Conservation (phyloP, 1,139 yeast species). For the Candida sp. region DNA sequence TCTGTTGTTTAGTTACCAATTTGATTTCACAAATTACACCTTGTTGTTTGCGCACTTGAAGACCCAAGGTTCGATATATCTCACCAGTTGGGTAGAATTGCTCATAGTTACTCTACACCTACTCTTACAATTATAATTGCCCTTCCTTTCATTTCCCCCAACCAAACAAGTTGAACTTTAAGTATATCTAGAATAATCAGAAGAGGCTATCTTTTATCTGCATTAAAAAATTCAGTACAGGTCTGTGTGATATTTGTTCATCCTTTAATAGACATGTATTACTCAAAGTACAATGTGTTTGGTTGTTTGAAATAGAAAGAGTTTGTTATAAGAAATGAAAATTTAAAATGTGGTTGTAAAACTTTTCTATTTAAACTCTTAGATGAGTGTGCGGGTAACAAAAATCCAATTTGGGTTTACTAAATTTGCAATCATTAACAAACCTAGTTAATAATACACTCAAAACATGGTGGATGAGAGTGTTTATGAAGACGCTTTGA, state of each 20-base stretch:
- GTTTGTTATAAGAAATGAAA: neutral
- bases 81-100: too few species aligned
- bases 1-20: too few species aligned
- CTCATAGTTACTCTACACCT: too few species aligned
- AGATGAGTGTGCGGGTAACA: neutral
- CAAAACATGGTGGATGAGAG: slow-evolving; percentile 1
- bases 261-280: slow-evolving; percentile 10
- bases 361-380: neutral
- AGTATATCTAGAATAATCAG: slow-evolving; percentile 13
- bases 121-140: too few species aligned
- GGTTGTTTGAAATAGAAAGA: neutral
- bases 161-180: slow-evolving; percentile 6
- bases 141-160: neutral
- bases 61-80: too few species aligned
- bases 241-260: slow-evolving; percentile 47
- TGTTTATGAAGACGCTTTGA: slow-evolving; percentile 9
- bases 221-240: slow-evolving; percentile 45
- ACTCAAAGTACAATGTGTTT: slow-evolving; percentile 3
- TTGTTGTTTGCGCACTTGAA: too few species aligned
- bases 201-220: slow-evolving; percentile 37
- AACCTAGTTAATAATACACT: too few species aligned
- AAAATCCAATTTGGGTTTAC: neutral
- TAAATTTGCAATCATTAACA: neutral
- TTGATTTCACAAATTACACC: too few species aligned
- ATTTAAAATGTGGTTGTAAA: neutral